Evolutionary conservation across 306 rosid species (phyloP), one percentile per base, ranked within the genome.

Genomic region (Vigna nakashimae): DNA sequence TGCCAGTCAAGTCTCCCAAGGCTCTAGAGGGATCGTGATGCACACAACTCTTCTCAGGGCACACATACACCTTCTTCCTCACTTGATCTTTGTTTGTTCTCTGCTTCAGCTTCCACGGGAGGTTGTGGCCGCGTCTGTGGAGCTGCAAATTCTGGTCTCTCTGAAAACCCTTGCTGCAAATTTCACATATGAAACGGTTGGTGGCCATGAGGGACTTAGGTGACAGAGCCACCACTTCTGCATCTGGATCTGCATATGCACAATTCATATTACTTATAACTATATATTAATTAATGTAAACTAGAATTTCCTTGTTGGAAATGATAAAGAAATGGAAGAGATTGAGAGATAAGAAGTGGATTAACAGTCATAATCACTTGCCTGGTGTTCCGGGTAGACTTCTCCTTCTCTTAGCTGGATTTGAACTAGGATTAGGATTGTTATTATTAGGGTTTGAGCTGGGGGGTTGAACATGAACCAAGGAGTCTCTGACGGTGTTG

Each of bases 121-220:
- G 87, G 52, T 93, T 93, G 85, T 93, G 98, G 0, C 98, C 98
- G 0, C 98, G 88, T n/a, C 96, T 86, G 69, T 93, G 98, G 24
- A 93, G 96, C 72, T 93, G 98, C 77, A 93, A 71, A 60, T 93
- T 93, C 85, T 93, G 98, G 84, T 93, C 98, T 20, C 98, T 90
- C 71, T 88, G 93, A 49, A 93, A 93, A 0, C 98, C 97, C 81
- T 93, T 93, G 66, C 86, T 88, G 91, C 98, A 93, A 2, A 91
- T 83, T 84, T 93, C 97, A 43, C 98, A 94, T 0, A 94, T 0
- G 85, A 94, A 94, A 34, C 97, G 86, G 80, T 94, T 91, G 13
- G 93, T 94, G 0, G 93, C 90, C 97, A 94, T 91, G 22, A 94
- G 85, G 6, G 98, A 91, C 77, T 94, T 91, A 0, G 98, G 98